Conservation (phyloP, 1,284 basidiomycete species). For the Sanghuangporus baumii region DNA sequence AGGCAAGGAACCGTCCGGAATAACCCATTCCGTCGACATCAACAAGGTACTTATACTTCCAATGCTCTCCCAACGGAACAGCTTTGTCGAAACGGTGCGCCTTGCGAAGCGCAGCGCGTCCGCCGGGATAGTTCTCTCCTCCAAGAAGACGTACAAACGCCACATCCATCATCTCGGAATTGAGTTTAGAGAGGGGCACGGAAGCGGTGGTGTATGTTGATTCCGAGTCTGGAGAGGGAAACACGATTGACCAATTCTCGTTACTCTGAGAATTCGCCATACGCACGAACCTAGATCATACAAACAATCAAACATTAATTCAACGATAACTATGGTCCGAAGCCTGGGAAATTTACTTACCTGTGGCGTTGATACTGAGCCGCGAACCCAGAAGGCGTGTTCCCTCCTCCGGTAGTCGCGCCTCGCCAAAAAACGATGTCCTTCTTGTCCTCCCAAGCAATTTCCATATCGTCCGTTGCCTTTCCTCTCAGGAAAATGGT, state of each 20-base stretch:
- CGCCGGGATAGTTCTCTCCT: conserved; percentile 69
- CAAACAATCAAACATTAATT: not conserved
- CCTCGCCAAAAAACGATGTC: conserved; percentile 82
- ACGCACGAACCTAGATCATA: conserved; percentile 59
- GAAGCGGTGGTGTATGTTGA: conserved; percentile 54
- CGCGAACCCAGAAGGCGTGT: conserved; percentile 78
- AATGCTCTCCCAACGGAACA: conserved; percentile 79
- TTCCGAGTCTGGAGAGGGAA: conserved; percentile 58
- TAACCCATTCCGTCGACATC: conserved; percentile 96
- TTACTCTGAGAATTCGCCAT: conserved; percentile 63
- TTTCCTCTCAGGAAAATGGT: conserved; percentile 62
- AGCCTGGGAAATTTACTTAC: conserved; percentile 32
- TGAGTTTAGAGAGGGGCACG: conserved; percentile 61
- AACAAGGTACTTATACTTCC: conserved; percentile 89
- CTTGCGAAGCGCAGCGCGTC: conserved; percentile 62
- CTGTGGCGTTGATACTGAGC: conserved; percentile 86
- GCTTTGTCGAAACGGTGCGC: conserved; percentile 74
- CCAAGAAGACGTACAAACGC: conserved; percentile 82
- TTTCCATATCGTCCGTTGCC: conserved; percentile 75
- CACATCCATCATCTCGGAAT: conserved; percentile 81
- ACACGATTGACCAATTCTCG: conserved; percentile 65
- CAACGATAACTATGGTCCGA: not conserved
- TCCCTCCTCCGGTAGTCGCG: conserved; percentile 89
- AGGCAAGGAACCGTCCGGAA: conserved; percentile 82
- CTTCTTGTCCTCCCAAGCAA: conserved; percentile 74